These are phyloP conservation scores for Dioscorea alata DNA, from an alignment of 106 monocot genomes.

Conservation along the genomic window DNA sequence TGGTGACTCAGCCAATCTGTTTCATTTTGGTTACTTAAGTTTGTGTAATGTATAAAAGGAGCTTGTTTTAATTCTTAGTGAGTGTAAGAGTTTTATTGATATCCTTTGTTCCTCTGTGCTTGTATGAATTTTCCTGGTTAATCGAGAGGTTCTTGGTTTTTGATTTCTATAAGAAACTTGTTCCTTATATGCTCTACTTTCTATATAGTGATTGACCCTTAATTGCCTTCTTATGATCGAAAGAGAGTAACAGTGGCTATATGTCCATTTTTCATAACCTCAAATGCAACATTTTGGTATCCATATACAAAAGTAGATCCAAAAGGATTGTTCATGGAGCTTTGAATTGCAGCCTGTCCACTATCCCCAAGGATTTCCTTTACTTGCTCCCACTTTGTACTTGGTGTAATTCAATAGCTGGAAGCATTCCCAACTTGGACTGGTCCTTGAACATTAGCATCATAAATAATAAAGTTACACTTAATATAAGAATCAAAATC, in stretches of 20 bases:
- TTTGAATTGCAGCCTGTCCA: conserved; percentile 95
- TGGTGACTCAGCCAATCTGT: no score
- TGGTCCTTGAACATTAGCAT: conserved; percentile 40
- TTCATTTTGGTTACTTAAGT: no score
- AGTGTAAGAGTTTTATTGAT: no score
- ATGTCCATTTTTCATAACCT: conserved; percentile 96
- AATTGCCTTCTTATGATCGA: conserved; percentile 52
- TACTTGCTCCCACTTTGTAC: conserved; percentile 97
- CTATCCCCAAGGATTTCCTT: conserved; percentile 95
- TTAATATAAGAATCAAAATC: conserved; percentile 93
- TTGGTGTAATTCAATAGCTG: conserved; percentile 59
- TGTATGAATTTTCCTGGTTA: no score
- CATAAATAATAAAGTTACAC: conserved; percentile 92
- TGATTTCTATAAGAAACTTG: no score
- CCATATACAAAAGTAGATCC: conserved; percentile 97
- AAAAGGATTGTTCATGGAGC: conserved; percentile 92
- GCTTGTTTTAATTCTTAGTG: no score
- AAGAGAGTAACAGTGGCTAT: conserved; percentile 94
- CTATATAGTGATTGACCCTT: no score
- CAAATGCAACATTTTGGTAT: conserved; percentile 91
- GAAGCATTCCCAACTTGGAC: conserved; percentile 33
- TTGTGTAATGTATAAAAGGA: no score
- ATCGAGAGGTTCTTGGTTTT: no score
- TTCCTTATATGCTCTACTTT: no score
- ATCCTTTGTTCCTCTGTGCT: no score